Evolutionary conservation across 2,329 filamentous ascomycete genomes (phyloP), one percentile per base, ranked within the genome.

Genomic region (Penicillium sp.): DNA sequence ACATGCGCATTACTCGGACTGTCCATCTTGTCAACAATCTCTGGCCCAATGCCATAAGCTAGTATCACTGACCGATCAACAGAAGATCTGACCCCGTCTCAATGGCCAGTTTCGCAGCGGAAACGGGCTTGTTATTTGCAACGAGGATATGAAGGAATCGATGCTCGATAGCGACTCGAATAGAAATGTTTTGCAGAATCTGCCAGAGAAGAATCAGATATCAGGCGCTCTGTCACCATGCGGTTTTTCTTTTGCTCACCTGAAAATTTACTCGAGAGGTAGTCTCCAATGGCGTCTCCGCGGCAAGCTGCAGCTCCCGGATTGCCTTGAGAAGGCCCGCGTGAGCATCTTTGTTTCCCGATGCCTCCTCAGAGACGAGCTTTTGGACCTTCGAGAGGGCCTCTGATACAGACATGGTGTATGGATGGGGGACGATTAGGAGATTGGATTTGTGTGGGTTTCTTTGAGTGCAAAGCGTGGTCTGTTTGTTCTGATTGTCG

Each of bases 131-230:
- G 4, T 44, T 55, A 39, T 27, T 26, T 3, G 35, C 51, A 2
- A 46, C 57, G 10, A 64, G 45, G 8, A 49, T 19, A 48, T 61
- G 54, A 0, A 61, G 49, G n/a, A 61, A 52, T 19, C n/a, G 35
- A 13, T 52, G 47, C 26, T 61, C 59, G 24, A 62, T 29, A 4
- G 57, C 61, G 21, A 63, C 56, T 10, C 59, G 44, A 19, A 57
- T 56, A 3, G 52, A 56, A 9, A 63, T 62, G 22, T 63, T 63
- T 45, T 63, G 59, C 52, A 59, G 60, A 49, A 53, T 65, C 71
- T 65, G 19, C 10, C 8, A 21, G 16, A 10, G 8, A 24, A 49
- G 16, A 24, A 35, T 6, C 2, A 4, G 24, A 16, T 16, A 19
- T 26, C 11, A 48, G 19, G 6, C 1, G 10, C 1, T 7, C 9